Evolutionary conservation across 23 red algal species (phyloP).

Genomic region (Agarophyton chilense): DNA sequence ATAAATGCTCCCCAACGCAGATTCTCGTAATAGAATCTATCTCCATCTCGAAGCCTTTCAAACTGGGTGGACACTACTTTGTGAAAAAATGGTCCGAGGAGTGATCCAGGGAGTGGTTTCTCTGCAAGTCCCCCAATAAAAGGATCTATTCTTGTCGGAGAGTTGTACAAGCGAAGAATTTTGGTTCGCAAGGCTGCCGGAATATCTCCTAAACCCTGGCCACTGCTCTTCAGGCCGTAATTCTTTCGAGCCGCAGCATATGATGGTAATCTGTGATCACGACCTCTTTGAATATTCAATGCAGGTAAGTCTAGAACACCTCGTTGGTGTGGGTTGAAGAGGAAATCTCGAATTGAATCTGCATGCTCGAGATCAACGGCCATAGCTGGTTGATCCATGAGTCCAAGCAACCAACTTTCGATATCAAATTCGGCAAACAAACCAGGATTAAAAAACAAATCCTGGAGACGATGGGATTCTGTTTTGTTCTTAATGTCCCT

Average conservation of each 20-base stretch:
- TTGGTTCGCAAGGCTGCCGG: background rate
- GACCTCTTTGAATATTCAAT: conserved; percentile 69
- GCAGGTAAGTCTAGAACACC: conserved; percentile 56
- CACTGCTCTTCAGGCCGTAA: conserved; percentile 20
- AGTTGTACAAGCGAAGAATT: conserved; percentile 25
- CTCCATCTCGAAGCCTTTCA: conserved; percentile 67
- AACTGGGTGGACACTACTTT: conserved; percentile 59
- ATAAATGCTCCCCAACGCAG: conserved; percentile 55
- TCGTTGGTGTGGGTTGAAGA: conserved; percentile 46
- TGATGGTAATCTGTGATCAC: conserved; percentile 47
- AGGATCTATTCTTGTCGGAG: conserved; percentile 44
- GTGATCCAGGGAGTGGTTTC: conserved; percentile 35
- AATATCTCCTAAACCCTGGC: conserved; percentile 40
- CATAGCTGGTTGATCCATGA: conserved; percentile 31
- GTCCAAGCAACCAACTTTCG: conserved; percentile 42
- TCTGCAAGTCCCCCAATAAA: conserved; percentile 71
- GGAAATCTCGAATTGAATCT: conserved; percentile 63
- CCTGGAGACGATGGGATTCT: conserved; percentile 11
- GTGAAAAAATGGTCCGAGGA: conserved; percentile 62
- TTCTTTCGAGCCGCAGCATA: conserved; percentile 21
- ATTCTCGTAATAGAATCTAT: conserved; percentile 80
- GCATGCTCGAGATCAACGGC: conserved; percentile 43
- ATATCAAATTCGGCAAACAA: conserved; percentile 30
- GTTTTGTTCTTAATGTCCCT: conserved; percentile 3
- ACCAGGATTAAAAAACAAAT: conserved; percentile 50